Percentiles rank a stretch among this genome's conserved stretches.
These are phyloP conservation scores for Penicillium angulare DNA, from an alignment of 495 filamentous ascomycete genomes.

Conservation along the genomic window DNA sequence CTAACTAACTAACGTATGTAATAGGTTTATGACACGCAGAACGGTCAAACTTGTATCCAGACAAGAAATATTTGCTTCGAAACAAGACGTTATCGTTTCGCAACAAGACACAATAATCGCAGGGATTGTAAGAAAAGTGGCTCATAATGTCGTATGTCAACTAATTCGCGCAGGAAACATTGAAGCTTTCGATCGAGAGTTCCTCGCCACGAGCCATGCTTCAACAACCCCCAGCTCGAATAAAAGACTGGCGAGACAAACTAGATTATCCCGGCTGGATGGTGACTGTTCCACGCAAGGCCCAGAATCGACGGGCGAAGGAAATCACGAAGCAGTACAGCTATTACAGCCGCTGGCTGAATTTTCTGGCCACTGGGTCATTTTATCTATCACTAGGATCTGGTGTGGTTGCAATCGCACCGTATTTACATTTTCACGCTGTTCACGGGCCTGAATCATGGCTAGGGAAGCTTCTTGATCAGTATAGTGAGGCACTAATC, in stretches of 20 bases:
- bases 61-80: not conserved
- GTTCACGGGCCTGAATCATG: conserved; percentile 1
- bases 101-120: no score
- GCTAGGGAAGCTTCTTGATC: no score
- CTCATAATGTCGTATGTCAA: no score
- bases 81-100: conserved; percentile 2
- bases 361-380: not conserved
- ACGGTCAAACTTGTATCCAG: not conserved
- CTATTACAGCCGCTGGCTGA: conserved; percentile 2
- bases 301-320: not conserved
- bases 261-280: no score
- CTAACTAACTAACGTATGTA: no score
- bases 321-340: conserved; percentile 3
- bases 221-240: no score
- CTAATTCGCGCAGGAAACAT: conserved; percentile 8
- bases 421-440: conserved; percentile 4
- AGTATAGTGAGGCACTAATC: no score
- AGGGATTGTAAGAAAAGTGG: no score
- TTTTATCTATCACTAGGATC: conserved; percentile 4
- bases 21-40: conserved; percentile 5
- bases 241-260: no score
- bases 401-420: conserved; percentile 2
- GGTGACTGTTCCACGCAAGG: no score
- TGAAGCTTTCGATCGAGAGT: conserved; percentile 6
- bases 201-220: conserved; percentile 1